These are phyloP conservation scores for Centella asiatica DNA, from an alignment of 129 eudicot genomes.

Conservation along the genomic window DNA sequence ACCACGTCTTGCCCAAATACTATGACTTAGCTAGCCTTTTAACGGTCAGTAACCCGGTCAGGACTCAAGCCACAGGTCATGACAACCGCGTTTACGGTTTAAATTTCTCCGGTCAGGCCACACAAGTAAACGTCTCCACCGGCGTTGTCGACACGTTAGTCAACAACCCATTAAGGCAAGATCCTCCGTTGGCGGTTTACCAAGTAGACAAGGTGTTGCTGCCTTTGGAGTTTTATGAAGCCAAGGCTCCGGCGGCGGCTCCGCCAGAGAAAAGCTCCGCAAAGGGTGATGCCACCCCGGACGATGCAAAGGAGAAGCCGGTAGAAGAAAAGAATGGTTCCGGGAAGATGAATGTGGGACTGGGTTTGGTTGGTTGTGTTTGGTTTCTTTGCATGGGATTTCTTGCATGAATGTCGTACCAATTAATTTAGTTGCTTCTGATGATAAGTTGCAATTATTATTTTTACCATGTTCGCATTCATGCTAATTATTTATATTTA, in stretches of 20 bases:
- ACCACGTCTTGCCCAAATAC: constrained; percentile 61
- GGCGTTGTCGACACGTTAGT: constrained; percentile 37
- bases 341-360: constrained; percentile 16
- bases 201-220: constrained; percentile 61
- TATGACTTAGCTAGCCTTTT: constrained; percentile 33
- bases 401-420: constrained; percentile 12
- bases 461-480: too few species aligned
- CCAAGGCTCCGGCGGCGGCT: constrained; percentile 43
- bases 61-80: constrained; percentile 52
- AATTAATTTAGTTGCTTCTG: too few species aligned
- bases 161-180: constrained; percentile 42
- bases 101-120: constrained; percentile 35
- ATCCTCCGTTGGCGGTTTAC: constrained; percentile 61
- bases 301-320: neutral
- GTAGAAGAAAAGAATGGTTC: constrained; percentile 8
- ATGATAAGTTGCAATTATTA: too few species aligned
- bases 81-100: constrained; percentile 39
- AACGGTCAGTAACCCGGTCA: constrained; percentile 73
- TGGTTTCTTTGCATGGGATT: constrained; percentile 30
- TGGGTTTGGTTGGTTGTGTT: constrained; percentile 27
- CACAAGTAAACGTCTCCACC: constrained; percentile 60
- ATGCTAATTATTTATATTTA: too few species aligned
- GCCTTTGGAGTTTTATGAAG: constrained; percentile 32
- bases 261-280: constrained; percentile 19
- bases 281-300: neutral